Evolutionary conservation across 495 filamentous ascomycete species (phyloP), one percentile per base, ranked within the genome.

Genomic region (Talaromyces stipitatus): DNA sequence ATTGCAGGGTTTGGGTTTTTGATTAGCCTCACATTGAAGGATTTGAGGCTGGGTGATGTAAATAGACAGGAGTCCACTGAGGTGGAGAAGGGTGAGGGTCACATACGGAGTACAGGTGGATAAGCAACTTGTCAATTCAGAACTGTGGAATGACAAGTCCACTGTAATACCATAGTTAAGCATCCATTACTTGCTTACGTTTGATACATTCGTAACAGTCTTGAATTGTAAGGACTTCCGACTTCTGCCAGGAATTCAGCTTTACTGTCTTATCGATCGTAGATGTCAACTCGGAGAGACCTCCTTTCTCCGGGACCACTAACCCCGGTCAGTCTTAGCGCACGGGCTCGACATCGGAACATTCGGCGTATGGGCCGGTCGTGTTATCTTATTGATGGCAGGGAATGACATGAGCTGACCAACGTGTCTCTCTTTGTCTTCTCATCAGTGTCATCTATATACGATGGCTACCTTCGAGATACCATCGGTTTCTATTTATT

Each of bases 1-100:
- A 70, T 87, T n/a, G 71, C 79, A 4, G 82, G 64, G 0, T 33
- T 82, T 1, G 85, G 80, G 0, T 64, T 88, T 23, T 22, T 84
- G 5, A 56, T 82, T 1, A 80, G 78, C 29, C 64, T 82, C 4
- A 14, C 22, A 10, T 26, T 47, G 45, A 47, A 26, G 8, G 20
- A 47, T 47, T 26, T 47, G 23, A 22, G 45, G 23, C 23, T 47
- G 45, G 45, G 45, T 10, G 12, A 48, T 26, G 45, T 20, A 14
- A 18, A 26, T 46, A 23, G 7, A 23, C 45, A n/a, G n/a, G n/a
- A n/a, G n/a, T n/a, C n/a, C n/a, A n/a, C n/a, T n/a, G n/a, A n/a
- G n/a, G n/a, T n/a, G n/a, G n/a, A n/a, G n/a, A n/a, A n/a, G n/a
- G n/a, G n/a, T n/a, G n/a, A n/a, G n/a, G n/a, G n/a, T n/a, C n/a